Evolutionary conservation across 2,329 filamentous ascomycete genomes (phyloP), one percentile per base, ranked within the genome.

Genomic region (Pseudogymnoascus sp.): DNA sequence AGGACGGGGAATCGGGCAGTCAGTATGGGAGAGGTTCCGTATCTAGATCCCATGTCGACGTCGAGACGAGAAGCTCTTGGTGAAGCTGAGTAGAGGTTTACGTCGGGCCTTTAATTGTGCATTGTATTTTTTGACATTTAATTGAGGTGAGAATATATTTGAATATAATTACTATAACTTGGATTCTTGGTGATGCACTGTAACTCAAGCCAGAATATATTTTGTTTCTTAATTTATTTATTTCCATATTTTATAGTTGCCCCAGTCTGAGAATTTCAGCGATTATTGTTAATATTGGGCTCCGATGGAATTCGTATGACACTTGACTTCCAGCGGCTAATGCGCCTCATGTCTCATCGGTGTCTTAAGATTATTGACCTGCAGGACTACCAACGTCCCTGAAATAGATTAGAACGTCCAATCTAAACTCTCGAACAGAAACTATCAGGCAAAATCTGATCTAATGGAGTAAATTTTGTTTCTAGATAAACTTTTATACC

Each of bases 1-100:
- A 64, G 73, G 42, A 68, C 67, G 62, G 72, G 73, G 8, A 69
- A 73, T 60, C 68, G 72, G 10, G 72, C 70, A 0, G 70, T 74
- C 21, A 70, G 74, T 38, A 69, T 75, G 31, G 74, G 73, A 10
- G 74, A 75, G 63, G 64, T 63, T 12, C 74, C 74, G 2, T 75
- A 72, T 62, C 64, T 75, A 10, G 74, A 75, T 56, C 72, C 72
- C 6, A 67, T 69, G 31, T 73, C 72, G 38, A 71, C 21, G 7
- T 64, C 59, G 6, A 63, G 56, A 63, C 56, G 62, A 31, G 60
- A 56, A 53, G 60, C 60, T 50, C 37, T 62, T n/a, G 60, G 60
- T 25, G 60, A 62, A 36, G 25, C 50, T 3, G 60, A 62, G 40
- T 62, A 53, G 34, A 14, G 8, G 14, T 14, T 6, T 11, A 7